These are phyloP conservation scores for Fraxinus quadrangulata DNA, from an alignment of 257 asterid genomes.

Conservation along the genomic window DNA sequence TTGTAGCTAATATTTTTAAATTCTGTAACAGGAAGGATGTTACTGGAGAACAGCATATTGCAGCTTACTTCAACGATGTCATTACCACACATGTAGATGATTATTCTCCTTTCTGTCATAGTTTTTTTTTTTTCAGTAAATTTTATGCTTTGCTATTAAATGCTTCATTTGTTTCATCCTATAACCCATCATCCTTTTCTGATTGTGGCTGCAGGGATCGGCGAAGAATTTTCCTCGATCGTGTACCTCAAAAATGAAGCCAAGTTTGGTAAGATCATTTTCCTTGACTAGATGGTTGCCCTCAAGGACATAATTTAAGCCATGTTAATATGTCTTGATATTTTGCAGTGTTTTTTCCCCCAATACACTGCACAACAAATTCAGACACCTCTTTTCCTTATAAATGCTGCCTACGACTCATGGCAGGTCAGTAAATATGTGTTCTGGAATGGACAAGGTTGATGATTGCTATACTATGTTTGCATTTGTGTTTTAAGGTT, in stretches of 20 bases:
- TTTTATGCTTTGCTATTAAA: background rate
- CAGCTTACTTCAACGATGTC: constrained; percentile 58
- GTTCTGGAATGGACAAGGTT: background rate
- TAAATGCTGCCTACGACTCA: constrained; percentile 85
- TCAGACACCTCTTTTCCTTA: constrained; percentile 68
- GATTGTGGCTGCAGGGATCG: constrained; percentile 68
- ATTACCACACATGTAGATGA: constrained; percentile 71
- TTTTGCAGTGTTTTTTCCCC: constrained; percentile 87
- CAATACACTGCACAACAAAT: constrained; percentile 60
- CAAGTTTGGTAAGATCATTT: constrained; percentile 61
- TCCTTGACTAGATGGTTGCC: background rate
- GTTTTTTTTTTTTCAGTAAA: background rate
- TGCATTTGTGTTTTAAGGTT: background rate
- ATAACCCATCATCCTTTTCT: background rate
- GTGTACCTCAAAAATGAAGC: constrained; percentile 71
- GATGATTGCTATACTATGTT: background rate
- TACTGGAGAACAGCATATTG: constrained; percentile 64
- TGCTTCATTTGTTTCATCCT: background rate
- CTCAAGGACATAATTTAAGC: background rate
- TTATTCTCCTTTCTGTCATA: constrained; percentile 2
- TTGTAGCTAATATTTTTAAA: background rate
- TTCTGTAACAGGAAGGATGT: constrained; percentile 64
- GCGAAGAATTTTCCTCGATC: constrained; percentile 62
- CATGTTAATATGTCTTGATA: constrained; percentile 12
- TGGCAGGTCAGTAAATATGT: constrained; percentile 76